Evolutionary conservation across 2,329 filamentous ascomycete genomes (phyloP), one percentile per base, ranked within the genome.

Genomic region (Penicillium janthinellum): DNA sequence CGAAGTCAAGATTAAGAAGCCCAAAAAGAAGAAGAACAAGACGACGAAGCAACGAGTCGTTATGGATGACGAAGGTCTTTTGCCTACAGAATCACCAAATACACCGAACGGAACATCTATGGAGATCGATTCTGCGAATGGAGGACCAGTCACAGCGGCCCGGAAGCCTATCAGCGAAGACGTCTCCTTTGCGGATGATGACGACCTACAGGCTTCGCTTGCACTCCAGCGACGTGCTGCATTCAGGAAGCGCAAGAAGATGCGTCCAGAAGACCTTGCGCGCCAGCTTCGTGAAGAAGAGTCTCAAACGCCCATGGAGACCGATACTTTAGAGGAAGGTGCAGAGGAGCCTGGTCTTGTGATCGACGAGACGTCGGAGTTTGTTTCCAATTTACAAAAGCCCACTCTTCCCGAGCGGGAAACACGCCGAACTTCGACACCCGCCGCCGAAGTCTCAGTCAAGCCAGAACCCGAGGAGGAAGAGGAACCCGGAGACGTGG

Each of bases 281-380:
- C 87, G 88, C 64, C 90, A 95, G 70, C 79, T 99, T 41, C 81
- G 83, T 60, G 86, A 90, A 71, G 88, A 90, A 57, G 71, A 73
- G 39, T 79, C 78, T 3, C 80, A 80, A 54, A 79, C 78, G 0
- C 78, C 79, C 10, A 80, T 84, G 70, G 88, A 87, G 20, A 84
- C 88, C 34, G 86, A 88, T 52, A 83, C 84, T 25, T 79, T 83
- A 3, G 80, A 85, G 3, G 79, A 80, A 20, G 71, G 77, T 10
- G 81, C 83, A 44, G 82, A 84, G 53, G 79, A 79, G 37, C 81
- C 81, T 2, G 94, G 92, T 1, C 81, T 99, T 1, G 85, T 97
- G n/a, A 93, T 99, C 58, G 94, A 97, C 61, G 95, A 97, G 72
- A 96, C 94, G 0, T 92, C 92, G 0, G 93, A 96, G 69, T 99